These are phyloP conservation scores for Psilocybe cubensis DNA, from an alignment of 768 basidiomycete genomes.

Conservation along the genomic window DNA sequence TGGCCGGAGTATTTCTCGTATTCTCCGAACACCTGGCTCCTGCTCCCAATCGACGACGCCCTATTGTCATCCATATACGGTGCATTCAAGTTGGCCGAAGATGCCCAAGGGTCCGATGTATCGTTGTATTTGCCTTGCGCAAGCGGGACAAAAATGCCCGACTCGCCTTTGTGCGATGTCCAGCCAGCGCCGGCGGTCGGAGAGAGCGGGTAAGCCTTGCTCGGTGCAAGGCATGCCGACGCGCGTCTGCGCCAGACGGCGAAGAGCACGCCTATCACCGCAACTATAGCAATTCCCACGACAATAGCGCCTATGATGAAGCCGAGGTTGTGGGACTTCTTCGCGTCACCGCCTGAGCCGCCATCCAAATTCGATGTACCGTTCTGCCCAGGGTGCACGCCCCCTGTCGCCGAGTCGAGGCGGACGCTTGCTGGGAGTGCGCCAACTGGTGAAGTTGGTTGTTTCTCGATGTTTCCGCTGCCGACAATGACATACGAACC, in stretches of 20 bases:
- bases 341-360: neutral
- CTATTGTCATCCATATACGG: conserved; percentile 1
- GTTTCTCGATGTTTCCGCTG: conserved; percentile 72
- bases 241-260: conserved; percentile 60
- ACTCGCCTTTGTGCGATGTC: conserved; percentile 45
- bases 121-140: neutral
- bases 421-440: conserved; percentile 54
- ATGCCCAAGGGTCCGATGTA: neutral
- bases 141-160: conserved; percentile 73
- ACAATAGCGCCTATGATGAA: conserved; percentile 53
- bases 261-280: conserved; percentile 51
- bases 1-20: neutral
- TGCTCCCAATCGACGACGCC: neutral
- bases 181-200: conserved; percentile 8
- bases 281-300: conserved; percentile 52
- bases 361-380: neutral
- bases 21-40: conserved; percentile 1
- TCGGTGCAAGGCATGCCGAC: conserved; percentile 20
- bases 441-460: conserved; percentile 49
- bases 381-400: neutral
- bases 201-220: conserved; percentile 15
- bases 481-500: conserved; percentile 80
- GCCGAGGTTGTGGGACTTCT: neutral
- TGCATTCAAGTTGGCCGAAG: neutral
- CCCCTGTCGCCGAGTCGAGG: conserved; percentile 25